Percentiles rank a stretch among this genome's conserved stretches.
Conservation (phyloP, 306 rosid species). For the Prunus davidiana region DNA sequence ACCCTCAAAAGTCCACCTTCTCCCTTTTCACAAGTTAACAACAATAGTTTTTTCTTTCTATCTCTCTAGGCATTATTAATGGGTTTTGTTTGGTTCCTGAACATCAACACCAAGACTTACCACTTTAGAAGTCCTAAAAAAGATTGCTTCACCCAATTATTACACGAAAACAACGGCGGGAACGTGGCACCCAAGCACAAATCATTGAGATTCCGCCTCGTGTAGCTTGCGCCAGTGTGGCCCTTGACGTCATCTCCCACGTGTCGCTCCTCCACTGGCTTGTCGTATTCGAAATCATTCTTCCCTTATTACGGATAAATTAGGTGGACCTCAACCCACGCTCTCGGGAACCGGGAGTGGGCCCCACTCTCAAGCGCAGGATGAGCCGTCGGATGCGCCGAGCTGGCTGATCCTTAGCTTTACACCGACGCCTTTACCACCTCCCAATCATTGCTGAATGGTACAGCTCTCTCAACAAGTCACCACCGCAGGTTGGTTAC, state of each 20-base stretch:
- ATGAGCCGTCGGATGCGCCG: constrained; percentile 41
- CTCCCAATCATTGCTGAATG: constrained; percentile 29
- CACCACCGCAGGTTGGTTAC: not conserved
- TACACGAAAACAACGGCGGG: constrained; percentile 38
- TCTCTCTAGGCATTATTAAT: not conserved
- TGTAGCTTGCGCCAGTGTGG: constrained; percentile 15
- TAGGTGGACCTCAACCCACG: constrained; percentile 19
- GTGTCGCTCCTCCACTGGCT: not conserved
- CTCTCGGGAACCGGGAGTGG: not conserved
- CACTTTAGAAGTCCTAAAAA: not conserved
- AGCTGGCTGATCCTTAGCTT: constrained; percentile 32
- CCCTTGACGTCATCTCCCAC: not conserved
- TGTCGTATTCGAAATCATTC: not conserved
- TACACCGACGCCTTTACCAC: constrained; percentile 18
- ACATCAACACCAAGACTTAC: not conserved
- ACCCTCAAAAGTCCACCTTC: not conserved
- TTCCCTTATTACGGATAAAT: constrained; percentile 9
- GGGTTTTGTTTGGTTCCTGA: constrained; percentile 6
- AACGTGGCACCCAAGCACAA: constrained; percentile 29
- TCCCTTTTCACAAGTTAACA: not conserved
- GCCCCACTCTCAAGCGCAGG: constrained; percentile 10
- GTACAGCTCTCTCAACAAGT: not conserved
- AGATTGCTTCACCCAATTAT: constrained; percentile 21
- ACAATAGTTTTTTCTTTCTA: too few species aligned
- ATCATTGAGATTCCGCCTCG: constrained; percentile 21